Conservation (phyloP, 2,329 filamentous ascomycete genomes). For the Trichoderma harzianum region DNA sequence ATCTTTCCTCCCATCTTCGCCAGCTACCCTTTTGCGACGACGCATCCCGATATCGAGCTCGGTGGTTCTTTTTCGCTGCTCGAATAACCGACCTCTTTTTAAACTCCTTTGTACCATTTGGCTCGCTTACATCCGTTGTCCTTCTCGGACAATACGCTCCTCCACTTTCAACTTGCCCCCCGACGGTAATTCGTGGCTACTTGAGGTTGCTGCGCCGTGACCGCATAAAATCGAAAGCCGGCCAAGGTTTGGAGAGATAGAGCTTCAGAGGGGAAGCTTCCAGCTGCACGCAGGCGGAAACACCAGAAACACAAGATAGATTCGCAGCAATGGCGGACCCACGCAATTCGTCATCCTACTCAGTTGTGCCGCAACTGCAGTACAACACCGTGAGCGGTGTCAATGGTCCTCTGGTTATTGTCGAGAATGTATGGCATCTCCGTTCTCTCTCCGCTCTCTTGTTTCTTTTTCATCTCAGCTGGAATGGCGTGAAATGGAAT, state of each 20-base stretch:
- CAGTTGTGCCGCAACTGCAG: constrained; percentile 62
- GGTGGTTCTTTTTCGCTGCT: neutral
- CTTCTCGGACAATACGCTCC: neutral
- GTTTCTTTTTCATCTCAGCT: neutral
- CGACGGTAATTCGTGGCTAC: neutral
- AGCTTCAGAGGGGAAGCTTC: neutral
- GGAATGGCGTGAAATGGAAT: neutral
- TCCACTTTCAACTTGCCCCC: neutral
- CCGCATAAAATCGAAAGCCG: neutral
- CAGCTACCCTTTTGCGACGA: neutral
- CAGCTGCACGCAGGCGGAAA: neutral
- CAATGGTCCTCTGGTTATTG: constrained; percentile 95
- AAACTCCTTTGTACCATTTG: neutral
- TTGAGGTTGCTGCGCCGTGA: neutral
- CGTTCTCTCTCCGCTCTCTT: neutral
- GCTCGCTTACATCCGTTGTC: neutral
- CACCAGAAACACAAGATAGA: neutral
- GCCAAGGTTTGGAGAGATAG: neutral
- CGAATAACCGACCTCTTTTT: neutral
- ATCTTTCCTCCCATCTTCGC: neutral
- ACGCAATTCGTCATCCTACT: constrained; percentile 58
- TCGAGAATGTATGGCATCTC: constrained; percentile 71
- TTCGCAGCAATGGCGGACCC: constrained; percentile 50
- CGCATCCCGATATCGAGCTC: neutral
- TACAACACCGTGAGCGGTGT: constrained; percentile 99